Conservation (phyloP, 805 yeast genomes). For the Candida insectorum region DNA sequence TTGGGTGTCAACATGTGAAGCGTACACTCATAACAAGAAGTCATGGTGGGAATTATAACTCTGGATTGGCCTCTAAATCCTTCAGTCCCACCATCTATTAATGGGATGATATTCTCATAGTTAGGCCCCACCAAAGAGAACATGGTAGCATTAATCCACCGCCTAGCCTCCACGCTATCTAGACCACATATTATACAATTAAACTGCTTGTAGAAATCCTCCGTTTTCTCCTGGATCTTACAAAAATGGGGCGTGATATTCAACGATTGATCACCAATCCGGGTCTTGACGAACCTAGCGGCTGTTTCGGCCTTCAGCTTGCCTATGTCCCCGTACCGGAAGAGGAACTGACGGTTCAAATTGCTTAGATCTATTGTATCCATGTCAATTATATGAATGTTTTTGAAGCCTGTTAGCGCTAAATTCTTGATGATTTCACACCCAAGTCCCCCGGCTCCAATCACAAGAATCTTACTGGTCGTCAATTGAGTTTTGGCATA, state of each 20-base stretch:
- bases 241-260: slow-evolving; percentile 58
- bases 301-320: slow-evolving; percentile 65
- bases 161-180: slow-evolving; percentile 83
- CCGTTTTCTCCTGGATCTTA: slow-evolving; percentile 56
- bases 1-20: slow-evolving; percentile 65
- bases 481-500: slow-evolving; percentile 21
- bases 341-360: slow-evolving; percentile 72
- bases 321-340: slow-evolving; percentile 60
- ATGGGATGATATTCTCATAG: slow-evolving; percentile 27
- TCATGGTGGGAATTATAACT: slow-evolving; percentile 77
- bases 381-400: slow-evolving; percentile 74
- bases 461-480: slow-evolving; percentile 33
- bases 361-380: slow-evolving; percentile 78
- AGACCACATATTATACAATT: slow-evolving; percentile 79
- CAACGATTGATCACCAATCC: slow-evolving; percentile 39
- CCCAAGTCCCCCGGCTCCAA: slow-evolving; percentile 85
- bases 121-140: slow-evolving; percentile 58
- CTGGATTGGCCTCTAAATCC: slow-evolving; percentile 91
- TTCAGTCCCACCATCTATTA: slow-evolving; percentile 95
- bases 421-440: slow-evolving; percentile 76
- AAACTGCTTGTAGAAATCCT: slow-evolving; percentile 64
- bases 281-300: slow-evolving; percentile 47
- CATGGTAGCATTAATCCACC: slow-evolving; percentile 79
- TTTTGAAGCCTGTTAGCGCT: slow-evolving; percentile 63
- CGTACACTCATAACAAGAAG: slow-evolving; percentile 93